phyloP scores from a whole-genome alignment of 2,329 filamentous ascomycete species.

The Penicillium occitanis region DNA sequence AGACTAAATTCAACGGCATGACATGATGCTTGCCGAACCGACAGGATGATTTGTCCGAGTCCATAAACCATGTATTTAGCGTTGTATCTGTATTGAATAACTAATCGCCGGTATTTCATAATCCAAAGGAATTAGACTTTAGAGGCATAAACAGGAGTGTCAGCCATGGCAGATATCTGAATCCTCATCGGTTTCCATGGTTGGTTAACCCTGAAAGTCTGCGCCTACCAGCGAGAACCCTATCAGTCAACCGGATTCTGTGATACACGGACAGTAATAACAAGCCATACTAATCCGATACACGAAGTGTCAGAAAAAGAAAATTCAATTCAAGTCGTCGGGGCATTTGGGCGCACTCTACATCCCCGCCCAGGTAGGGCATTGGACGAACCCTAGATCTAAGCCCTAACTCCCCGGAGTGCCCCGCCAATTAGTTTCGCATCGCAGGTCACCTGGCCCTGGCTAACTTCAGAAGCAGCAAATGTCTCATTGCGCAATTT shows the following conservation, averaged over 20 bases:
- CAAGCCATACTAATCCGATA: not conserved
- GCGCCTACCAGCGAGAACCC: not conserved
- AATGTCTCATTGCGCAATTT: not conserved
- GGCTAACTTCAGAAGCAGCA: not conserved
- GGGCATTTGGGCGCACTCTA: not conserved
- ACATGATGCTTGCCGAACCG: not conserved
- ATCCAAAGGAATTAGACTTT: not conserved
- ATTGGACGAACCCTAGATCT: not conserved
- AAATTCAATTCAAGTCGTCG: not conserved
- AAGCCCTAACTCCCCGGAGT: conserved; percentile 5
- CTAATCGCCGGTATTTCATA: not conserved
- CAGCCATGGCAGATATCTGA: too few relatives aligned
- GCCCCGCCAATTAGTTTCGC: not conserved
- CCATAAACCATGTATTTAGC: not conserved
- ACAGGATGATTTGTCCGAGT: not conserved
- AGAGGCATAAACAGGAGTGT: not conserved
- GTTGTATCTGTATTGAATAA: not conserved
- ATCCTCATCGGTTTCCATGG: not conserved
- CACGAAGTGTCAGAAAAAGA: not conserved
- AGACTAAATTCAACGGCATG: conserved; percentile 2
- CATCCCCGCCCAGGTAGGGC: not conserved
- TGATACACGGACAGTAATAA: not conserved
- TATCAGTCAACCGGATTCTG: not conserved
- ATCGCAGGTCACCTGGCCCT: not conserved
- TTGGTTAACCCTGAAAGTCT: not conserved